A percentile compares a stretch with the other conserved stretches of the same genome.
Conservation (phyloP, 2,329 filamentous ascomycete genomes). For the Cercospora berteroae region DNA sequence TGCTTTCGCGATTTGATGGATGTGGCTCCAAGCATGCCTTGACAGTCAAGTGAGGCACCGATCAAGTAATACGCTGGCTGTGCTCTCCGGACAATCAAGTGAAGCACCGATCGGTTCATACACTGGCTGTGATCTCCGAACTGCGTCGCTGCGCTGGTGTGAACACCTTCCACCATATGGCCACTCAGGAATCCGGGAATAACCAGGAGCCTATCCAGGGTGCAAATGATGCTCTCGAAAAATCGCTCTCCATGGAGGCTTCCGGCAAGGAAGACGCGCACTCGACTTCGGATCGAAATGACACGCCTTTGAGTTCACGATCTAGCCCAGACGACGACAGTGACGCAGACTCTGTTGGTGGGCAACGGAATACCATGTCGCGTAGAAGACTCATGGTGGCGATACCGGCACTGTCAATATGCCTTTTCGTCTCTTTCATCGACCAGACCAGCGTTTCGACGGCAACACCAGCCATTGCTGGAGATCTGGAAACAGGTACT, state of each 20-base stretch:
- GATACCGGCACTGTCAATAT: constrained; percentile 39
- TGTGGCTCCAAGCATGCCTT: neutral
- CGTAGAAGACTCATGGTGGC: constrained; percentile 48
- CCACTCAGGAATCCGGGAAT: neutral
- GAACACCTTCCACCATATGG: neutral
- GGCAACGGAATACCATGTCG: neutral
- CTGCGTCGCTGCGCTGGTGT: neutral
- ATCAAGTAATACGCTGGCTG: neutral
- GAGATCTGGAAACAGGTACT: constrained; percentile 40
- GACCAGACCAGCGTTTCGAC: constrained; percentile 58
- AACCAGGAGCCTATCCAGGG: neutral
- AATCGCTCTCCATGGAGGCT: neutral
- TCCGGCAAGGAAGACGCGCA: neutral
- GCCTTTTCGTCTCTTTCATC: constrained; percentile 38
- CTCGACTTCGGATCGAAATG: neutral
- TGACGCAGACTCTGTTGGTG: neutral
- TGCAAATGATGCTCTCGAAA: neutral
- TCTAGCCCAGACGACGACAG: neutral
- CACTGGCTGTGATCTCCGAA: neutral
- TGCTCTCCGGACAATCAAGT: neutral
- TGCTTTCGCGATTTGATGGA: neutral
- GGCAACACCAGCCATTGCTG: constrained; percentile 39
- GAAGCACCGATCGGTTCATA: too few relatives aligned
- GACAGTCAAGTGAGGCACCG: neutral
- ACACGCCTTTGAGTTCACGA: neutral